These are phyloP conservation scores for Bocquillonia castaneifolia DNA, from an alignment of 441 rosid genomes.

Conservation along the genomic window DNA sequence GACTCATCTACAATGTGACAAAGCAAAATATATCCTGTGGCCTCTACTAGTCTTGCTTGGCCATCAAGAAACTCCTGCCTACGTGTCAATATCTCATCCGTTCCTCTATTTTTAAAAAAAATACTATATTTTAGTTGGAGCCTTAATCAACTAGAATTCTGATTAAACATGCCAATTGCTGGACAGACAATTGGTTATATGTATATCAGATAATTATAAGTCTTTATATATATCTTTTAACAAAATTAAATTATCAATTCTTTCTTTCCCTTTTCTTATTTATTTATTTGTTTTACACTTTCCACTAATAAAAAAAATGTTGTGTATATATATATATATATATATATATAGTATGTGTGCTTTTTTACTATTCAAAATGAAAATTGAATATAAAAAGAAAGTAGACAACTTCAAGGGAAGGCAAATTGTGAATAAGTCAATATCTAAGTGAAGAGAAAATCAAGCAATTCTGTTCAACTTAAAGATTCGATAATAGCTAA, in stretches of 20 bases:
- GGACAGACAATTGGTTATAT: background rate
- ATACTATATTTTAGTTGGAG: no score
- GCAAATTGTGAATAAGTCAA: slow-evolving; percentile 19
- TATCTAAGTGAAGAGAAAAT: slow-evolving; percentile 19
- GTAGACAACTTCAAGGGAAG: background rate
- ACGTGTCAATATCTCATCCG: background rate
- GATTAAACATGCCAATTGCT: no score
- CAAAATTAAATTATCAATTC: no score
- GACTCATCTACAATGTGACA: background rate
- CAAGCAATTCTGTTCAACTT: slow-evolving; percentile 21
- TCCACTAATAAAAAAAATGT: background rate
- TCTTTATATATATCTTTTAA: no score
- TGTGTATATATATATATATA: no score
- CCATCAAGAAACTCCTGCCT: background rate
- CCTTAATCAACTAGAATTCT: background rate
- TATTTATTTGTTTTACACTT: background rate
- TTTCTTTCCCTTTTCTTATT: no score
- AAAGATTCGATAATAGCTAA: slow-evolving; percentile 16
- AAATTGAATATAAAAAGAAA: no score
- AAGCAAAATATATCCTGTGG: background rate
- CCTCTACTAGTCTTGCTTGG: background rate
- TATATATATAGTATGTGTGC: no score
- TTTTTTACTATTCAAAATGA: no score
- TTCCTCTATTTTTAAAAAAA: no score
- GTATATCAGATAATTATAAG: no score